These are phyloP conservation scores for Kalmanozyma brasiliensis DNA, from an alignment of 1,284 basidiomycete genomes.

Conservation along the genomic window DNA sequence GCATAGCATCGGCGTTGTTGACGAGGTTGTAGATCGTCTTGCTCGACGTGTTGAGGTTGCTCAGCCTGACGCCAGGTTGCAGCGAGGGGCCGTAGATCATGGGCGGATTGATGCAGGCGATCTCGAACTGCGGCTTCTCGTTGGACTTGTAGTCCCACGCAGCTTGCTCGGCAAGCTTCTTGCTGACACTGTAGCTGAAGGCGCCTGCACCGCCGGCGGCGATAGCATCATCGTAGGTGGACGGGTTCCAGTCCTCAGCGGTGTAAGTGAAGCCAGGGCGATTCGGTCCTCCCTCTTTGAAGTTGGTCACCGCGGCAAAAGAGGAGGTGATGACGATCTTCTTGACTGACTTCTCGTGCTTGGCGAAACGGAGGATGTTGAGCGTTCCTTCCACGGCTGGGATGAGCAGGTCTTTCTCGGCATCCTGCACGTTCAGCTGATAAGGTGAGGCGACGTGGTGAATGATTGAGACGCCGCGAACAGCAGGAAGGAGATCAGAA, in stretches of 20 bases:
- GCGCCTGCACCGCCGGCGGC: conserved; percentile 50
- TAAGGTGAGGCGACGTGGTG: conserved; percentile 57
- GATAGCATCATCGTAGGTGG: conserved; percentile 53
- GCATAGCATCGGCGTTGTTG: conserved; percentile 43
- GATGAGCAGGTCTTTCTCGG: conserved; percentile 64
- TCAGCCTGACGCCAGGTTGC: conserved; percentile 47
- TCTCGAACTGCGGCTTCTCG: conserved; percentile 46
- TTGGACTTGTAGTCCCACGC: conserved; percentile 58
- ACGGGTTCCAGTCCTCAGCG: conserved; percentile 57
- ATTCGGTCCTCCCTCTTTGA: conserved; percentile 57
- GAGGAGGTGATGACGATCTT: conserved; percentile 63
- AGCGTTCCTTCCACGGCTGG: conserved; percentile 68
- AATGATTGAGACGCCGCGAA: conserved; percentile 57
- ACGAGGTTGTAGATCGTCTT: conserved; percentile 62
- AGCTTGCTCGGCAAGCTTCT: conserved; percentile 62
- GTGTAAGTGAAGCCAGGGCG: conserved; percentile 57
- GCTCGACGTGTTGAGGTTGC: conserved; percentile 59
- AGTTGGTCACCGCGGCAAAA: conserved; percentile 59
- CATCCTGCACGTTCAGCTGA: conserved; percentile 61
- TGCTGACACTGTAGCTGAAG: conserved; percentile 58
- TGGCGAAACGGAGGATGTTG: conserved; percentile 60
- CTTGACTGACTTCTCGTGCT: conserved; percentile 54
- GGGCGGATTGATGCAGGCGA: conserved; percentile 58
- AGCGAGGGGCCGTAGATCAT: conserved; percentile 61
- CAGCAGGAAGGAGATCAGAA: conserved; percentile 62